phyloP scores from a whole-genome alignment of 2,329 filamentous ascomycete genomes.

The Alternaria alternata region DNA sequence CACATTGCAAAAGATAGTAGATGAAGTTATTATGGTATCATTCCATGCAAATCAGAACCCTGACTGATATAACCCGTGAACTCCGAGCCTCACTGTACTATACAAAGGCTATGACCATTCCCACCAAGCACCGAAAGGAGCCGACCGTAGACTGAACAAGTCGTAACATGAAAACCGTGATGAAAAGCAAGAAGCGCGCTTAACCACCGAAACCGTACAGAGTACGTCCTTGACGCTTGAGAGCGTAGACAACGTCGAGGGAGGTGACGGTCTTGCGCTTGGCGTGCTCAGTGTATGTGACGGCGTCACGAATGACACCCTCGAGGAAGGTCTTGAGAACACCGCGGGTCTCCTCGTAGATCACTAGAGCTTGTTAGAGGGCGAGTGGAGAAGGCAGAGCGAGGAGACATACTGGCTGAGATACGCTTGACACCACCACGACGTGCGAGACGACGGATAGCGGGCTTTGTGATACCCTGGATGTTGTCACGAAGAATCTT shows the following conservation, averaged over 20 bases:
- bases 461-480: slow-evolving; percentile 64
- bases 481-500: slow-evolving; percentile 66
- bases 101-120: slow-evolving; percentile 48
- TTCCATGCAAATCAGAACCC: slow-evolving; percentile 40
- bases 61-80: slow-evolving; percentile 44
- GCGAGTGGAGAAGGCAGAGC: not conserved
- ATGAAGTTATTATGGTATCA: slow-evolving; percentile 45
- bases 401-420: slow-evolving; percentile 56
- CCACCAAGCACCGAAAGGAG: slow-evolving; percentile 60
- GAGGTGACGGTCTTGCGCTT: slow-evolving; percentile 82
- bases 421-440: slow-evolving; percentile 64
- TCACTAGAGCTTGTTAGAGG: slow-evolving; percentile 62
- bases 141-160: slow-evolving; percentile 62
- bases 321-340: slow-evolving; percentile 82
- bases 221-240: slow-evolving; percentile 72
- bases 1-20: not conserved
- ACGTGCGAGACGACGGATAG: slow-evolving; percentile 63
- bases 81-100: slow-evolving; percentile 42
- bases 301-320: slow-evolving; percentile 77
- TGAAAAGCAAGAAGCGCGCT: slow-evolving; percentile 45
- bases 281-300: slow-evolving; percentile 82
- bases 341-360: slow-evolving; percentile 81
- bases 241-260: slow-evolving; percentile 69
- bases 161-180: slow-evolving; percentile 49
- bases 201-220: slow-evolving; percentile 93